Conservation (phyloP, 176 grass and related monocot genomes). For the Urochloa ruziziensis region DNA sequence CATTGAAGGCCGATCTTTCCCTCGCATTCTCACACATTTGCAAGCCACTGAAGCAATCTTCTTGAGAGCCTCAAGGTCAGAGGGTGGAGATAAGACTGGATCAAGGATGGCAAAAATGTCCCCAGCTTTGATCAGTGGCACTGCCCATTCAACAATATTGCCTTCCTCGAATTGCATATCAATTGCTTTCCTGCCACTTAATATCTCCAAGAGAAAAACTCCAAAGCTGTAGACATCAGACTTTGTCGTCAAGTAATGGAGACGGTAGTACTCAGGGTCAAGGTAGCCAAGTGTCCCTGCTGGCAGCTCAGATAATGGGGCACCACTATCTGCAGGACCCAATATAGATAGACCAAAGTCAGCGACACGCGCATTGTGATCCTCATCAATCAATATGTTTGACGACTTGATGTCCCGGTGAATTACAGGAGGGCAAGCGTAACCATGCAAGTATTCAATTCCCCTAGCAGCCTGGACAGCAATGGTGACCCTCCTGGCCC, state of each 20-base stretch:
- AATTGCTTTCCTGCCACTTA: conserved; percentile 92
- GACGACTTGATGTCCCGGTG: conserved; percentile 98
- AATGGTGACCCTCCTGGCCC: conserved; percentile 88
- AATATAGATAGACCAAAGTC: conserved; percentile 96
- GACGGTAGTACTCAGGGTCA: conserved; percentile 94
- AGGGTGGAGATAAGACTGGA: conserved; percentile 65
- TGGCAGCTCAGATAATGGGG: conserved; percentile 83
- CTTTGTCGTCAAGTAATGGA: conserved; percentile 97
- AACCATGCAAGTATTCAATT: conserved; percentile 95
- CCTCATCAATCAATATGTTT: conserved; percentile 97
- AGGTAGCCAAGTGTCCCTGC: conserved; percentile 96
- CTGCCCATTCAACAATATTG: conserved; percentile 96
- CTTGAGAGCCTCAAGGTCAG: conserved; percentile 83
- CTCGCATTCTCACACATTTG: conserved; percentile 96
- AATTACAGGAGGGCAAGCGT: conserved; percentile 96
- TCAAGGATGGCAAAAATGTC: conserved; percentile 81
- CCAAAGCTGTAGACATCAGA: conserved; percentile 97
- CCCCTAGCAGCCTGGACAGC: conserved; percentile 96
- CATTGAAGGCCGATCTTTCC: conserved; percentile 89
- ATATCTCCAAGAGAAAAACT: conserved; percentile 89
- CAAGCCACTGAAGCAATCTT: conserved; percentile 91
- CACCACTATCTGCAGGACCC: conserved; percentile 78
- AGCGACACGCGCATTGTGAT: conserved; percentile 89
- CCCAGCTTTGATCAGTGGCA: conserved; percentile 82
- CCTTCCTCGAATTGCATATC: conserved; percentile 99